These are phyloP conservation scores for Lumnitzera littorea DNA, from an alignment of 345 rosid species.

Conservation along the genomic window DNA sequence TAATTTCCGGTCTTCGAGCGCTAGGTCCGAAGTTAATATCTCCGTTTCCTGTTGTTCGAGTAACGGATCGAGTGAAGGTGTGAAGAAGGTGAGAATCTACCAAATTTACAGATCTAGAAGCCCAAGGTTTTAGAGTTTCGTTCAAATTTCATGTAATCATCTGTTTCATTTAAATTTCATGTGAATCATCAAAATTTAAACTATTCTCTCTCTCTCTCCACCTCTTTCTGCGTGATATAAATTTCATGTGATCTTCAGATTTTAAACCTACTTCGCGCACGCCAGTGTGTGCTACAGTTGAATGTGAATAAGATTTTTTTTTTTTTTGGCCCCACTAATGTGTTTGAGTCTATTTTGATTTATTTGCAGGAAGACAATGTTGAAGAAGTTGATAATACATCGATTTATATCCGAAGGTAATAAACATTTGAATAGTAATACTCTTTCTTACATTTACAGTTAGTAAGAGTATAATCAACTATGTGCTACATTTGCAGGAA, in stretches of 20 bases:
- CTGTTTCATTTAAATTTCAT: not conserved
- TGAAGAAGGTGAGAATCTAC: conserved; percentile 10
- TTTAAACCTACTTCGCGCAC: not conserved
- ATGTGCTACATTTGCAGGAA: conserved; percentile 8
- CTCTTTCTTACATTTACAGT: not conserved
- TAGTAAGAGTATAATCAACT: not conserved
- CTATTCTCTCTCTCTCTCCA: not conserved
- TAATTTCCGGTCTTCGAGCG: conserved; percentile 14
- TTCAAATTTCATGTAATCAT: not conserved
- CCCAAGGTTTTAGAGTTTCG: not conserved
- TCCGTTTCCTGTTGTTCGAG: conserved; percentile 52
- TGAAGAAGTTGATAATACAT: not conserved
- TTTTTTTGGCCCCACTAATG: conserved; percentile 16
- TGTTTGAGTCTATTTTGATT: conserved; percentile 16
- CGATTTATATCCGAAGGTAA: no score
- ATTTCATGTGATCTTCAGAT: conserved; percentile 14
- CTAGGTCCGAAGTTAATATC: conserved; percentile 22
- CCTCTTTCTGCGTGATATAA: conserved; percentile 7
- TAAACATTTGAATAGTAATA: no score
- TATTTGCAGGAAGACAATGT: not conserved
- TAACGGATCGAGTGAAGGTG: conserved; percentile 37
- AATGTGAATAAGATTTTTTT: conserved; percentile 30
- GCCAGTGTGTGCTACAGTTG: conserved; percentile 8
- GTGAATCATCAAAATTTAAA: not conserved
- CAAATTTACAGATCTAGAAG: conserved; percentile 16